Conservation (phyloP, 768 basidiomycete species). For the Trametes sanguinea region DNA sequence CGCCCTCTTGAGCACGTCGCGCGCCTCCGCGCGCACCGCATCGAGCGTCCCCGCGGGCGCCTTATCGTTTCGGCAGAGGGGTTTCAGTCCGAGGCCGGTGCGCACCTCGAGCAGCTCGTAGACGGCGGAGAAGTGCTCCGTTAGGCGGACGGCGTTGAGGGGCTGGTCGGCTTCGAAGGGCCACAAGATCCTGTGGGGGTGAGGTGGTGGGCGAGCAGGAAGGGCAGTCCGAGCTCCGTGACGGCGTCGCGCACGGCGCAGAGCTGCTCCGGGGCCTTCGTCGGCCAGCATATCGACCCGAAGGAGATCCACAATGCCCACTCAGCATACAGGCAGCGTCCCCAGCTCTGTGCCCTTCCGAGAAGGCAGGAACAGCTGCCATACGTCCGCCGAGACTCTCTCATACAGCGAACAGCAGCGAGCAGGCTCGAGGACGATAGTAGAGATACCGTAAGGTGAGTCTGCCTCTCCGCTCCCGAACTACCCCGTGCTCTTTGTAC, state of each 20-base stretch:
- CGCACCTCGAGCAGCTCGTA: conserved; percentile 33
- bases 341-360: no score
- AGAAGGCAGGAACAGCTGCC: no score
- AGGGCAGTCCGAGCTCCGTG: conserved; percentile 22
- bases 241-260: conserved; percentile 24
- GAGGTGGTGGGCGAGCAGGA: neutral
- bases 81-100: conserved; percentile 21
- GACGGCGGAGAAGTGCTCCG: conserved; percentile 24
- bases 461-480: no score
- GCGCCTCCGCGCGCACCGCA: conserved; percentile 24
- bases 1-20: conserved; percentile 24
- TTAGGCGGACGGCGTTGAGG: conserved; percentile 16
- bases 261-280: conserved; percentile 17
- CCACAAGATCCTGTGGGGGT: no score
- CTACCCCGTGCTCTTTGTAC: no score
- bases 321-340: no score
- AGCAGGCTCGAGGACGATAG: no score
- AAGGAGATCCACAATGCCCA: conserved; percentile 26
- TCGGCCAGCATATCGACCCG: conserved; percentile 25
- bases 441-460: no score
- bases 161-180: no score
- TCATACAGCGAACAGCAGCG: no score
- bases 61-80: conserved; percentile 22
- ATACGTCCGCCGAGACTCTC: no score
- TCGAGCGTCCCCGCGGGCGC: conserved; percentile 26